phyloP scores from a whole-genome alignment of 108 stramenopile species.

The Fragilaria crotonensis region DNA sequence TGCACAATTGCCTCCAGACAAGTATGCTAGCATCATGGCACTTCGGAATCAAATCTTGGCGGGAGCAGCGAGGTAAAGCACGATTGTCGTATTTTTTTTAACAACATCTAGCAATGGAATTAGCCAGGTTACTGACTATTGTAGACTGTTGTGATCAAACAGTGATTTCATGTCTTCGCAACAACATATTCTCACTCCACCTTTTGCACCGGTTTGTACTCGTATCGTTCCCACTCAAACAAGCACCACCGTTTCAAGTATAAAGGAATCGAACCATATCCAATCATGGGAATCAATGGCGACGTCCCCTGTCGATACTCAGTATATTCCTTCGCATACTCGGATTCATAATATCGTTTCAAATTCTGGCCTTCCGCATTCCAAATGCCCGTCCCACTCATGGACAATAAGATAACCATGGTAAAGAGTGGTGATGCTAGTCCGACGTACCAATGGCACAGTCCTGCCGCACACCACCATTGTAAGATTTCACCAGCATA shows the following conservation, averaged over 20 bases:
- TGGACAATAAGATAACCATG: constrained; percentile 45
- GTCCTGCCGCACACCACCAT: constrained; percentile 50
- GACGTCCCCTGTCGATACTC: constrained; percentile 47
- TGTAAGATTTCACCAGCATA: constrained; percentile 69
- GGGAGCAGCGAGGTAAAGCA: too few relatives aligned
- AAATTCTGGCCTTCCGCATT: constrained; percentile 60
- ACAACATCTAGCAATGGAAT: too few relatives aligned
- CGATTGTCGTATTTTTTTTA: too few relatives aligned
- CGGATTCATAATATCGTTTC: constrained; percentile 51
- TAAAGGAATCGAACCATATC: constrained; percentile 37
- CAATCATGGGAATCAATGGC: constrained; percentile 50
- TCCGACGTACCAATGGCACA: constrained; percentile 32
- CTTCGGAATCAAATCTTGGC: constrained; percentile 74
- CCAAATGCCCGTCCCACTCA: constrained; percentile 46
- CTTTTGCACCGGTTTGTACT: too few relatives aligned
- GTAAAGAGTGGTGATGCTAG: constrained; percentile 60
- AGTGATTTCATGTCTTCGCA: too few relatives aligned
- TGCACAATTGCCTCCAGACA: constrained; percentile 76
- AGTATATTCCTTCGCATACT: constrained; percentile 31
- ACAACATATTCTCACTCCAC: too few relatives aligned
- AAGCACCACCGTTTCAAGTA: constrained; percentile 40
- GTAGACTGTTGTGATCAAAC: too few relatives aligned
- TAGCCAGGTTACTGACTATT: too few relatives aligned
- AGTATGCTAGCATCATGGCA: constrained; percentile 79
- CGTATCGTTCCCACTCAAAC: constrained; percentile 56